phyloP scores from a whole-genome alignment of 768 basidiomycete genomes.

The Pleurotus salmoneostramineus region DNA sequence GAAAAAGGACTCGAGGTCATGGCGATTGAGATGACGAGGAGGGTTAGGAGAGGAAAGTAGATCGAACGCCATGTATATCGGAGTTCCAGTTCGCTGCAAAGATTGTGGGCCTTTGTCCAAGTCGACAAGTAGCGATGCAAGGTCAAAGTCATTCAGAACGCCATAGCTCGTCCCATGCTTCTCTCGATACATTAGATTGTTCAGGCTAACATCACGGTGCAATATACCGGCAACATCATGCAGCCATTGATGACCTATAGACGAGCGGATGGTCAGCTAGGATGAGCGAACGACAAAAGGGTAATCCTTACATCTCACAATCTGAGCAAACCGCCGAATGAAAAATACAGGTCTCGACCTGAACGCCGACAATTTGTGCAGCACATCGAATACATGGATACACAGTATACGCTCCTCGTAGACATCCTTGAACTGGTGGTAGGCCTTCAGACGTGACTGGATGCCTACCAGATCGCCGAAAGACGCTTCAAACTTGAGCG shows the following conservation, averaged over 20 bases:
- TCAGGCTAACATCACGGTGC: constrained; percentile 2
- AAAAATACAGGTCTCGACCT: background rate
- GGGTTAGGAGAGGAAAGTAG: background rate
- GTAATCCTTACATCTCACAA: background rate
- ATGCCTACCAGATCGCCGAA: background rate
- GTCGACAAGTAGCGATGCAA: background rate
- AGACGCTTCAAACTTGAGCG: background rate
- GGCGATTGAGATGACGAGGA: background rate
- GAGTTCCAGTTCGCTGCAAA: background rate
- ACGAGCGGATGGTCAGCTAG: background rate
- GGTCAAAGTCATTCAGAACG: constrained; percentile 5
- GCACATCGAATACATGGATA: background rate
- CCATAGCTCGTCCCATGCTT: background rate
- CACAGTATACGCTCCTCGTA: background rate
- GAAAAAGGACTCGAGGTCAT: constrained; percentile 5
- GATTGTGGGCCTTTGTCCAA: background rate
- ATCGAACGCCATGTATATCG: background rate
- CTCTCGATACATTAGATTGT: background rate
- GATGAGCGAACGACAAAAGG: too few relatives aligned
- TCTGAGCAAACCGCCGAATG: background rate
- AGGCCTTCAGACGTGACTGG: background rate
- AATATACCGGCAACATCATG: background rate
- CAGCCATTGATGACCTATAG: background rate
- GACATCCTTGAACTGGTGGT: background rate
- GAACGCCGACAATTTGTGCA: background rate